Base-by-base conservation (phyloP, 2,329 filamentous ascomycete species). In the Daldinia sp. region DNA sequence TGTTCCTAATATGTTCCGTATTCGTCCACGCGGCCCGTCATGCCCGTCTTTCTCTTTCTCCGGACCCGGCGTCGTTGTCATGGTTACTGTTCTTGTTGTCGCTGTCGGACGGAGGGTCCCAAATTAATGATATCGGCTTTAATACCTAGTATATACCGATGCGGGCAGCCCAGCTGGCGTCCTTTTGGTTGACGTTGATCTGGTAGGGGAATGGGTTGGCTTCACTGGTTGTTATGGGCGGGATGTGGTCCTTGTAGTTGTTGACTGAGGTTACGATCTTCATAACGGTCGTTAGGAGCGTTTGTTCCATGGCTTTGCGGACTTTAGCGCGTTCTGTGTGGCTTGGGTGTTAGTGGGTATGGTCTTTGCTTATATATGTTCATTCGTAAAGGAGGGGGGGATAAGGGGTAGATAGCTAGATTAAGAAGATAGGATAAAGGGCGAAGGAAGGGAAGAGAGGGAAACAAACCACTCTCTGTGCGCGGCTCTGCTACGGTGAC, bases 181-280 rank as follows among this genome's bases (percentile, higher is more conserved):
- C 85, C 73, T 92, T 92, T 59, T 92, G 92, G 74, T 96, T 95
- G 61, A 98, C 87, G 64, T 90, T 86, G 74, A 98, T 96, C 77
- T 94, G 90, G 78, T 96, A 98, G 0, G 94, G 94, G 74, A 98
- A 99, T 0, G 95, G 94, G 76, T 98, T 98, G 48, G 91, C 83
- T 66, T 94, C 92, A 74, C 89, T 93, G 19, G 93, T 95, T 7
- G 93, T 97, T 72, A 98, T 98, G 51, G 94, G 95, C 1, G 95
- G 95, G 68, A 99, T 98, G 77, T 98, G 95, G 73, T 96, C 92
- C 76, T 96, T 96, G 78, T 97, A 91, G 52, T 87, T 82, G 78
- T 96, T 96, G 72, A 92, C 93, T 55, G 92, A 90, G 65, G 88
- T 90, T 70, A 97, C 87, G 71, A 97, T 94, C 79, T 97, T 96